Conservation (phyloP, 2,329 filamentous ascomycete species). For the Diaporthe capsici region DNA sequence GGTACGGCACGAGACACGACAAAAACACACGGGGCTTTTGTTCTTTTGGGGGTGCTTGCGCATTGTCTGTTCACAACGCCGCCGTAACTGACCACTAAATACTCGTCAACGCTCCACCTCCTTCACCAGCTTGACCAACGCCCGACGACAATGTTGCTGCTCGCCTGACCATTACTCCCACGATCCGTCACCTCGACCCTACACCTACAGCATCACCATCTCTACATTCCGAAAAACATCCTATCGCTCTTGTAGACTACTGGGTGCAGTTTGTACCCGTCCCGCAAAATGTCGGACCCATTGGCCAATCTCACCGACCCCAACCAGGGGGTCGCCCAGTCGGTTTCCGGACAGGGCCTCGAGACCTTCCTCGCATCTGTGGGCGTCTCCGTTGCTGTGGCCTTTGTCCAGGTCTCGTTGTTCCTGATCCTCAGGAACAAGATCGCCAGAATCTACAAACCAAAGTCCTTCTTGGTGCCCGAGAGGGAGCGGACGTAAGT, state of each 20-base stretch:
- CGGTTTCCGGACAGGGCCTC: slow-evolving; percentile 59
- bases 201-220: background rate
- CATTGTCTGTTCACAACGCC: background rate
- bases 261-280: background rate
- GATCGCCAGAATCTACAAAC: slow-evolving; percentile 86
- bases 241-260: background rate
- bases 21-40: slow-evolving; percentile 1
- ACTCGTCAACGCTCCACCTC: slow-evolving; percentile 22
- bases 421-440: slow-evolving; percentile 85
- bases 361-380: slow-evolving; percentile 76
- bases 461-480: slow-evolving; percentile 87
- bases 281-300: slow-evolving; percentile 17
- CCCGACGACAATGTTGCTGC: slow-evolving; percentile 32
- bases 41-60: slow-evolving; percentile 11
- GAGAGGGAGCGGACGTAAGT: slow-evolving; percentile 80
- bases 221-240: background rate
- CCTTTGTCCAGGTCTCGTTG: slow-evolving; percentile 74
- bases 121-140: background rate
- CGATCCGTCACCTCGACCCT: slow-evolving; percentile 2
- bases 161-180: slow-evolving; percentile 25
- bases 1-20: slow-evolving; percentile 8
- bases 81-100: slow-evolving; percentile 9
- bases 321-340: slow-evolving; percentile 47
- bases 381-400: slow-evolving; percentile 72
- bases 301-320: slow-evolving; percentile 39